A percentile compares a stretch with the other conserved stretches of the same genome.
Conservation (phyloP, 306 rosid species). For the Trifolium dubium region DNA sequence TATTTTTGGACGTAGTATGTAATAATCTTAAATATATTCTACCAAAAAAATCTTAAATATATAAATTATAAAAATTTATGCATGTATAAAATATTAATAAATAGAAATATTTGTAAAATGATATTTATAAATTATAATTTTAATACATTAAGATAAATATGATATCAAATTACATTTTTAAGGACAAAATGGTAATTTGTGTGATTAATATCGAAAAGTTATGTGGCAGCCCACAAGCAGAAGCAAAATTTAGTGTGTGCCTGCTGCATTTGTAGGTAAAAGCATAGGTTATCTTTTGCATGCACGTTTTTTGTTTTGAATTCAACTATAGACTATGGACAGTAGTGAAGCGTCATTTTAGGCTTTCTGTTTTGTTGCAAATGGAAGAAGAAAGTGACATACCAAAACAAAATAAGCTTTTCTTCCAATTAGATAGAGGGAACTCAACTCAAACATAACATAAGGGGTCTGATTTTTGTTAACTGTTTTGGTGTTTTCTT, state of each 20-base stretch:
- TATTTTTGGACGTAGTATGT: too few species aligned
- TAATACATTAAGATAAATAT: too few species aligned
- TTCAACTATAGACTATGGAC: slow-evolving; percentile 20
- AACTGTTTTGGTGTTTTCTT: slow-evolving; percentile 2
- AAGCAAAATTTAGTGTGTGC: background rate
- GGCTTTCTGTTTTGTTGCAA: slow-evolving; percentile 40
- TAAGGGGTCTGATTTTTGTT: background rate
- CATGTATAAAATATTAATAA: too few species aligned
- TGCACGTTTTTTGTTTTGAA: slow-evolving; percentile 34
- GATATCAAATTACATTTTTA: too few species aligned
- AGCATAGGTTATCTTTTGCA: slow-evolving; percentile 29
- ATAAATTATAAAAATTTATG: too few species aligned
- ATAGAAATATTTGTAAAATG: too few species aligned
- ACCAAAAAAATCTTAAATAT: too few species aligned
- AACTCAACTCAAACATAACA: background rate
- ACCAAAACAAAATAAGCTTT: slow-evolving; percentile 18
- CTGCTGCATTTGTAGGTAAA: slow-evolving; percentile 28
- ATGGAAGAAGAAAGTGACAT: slow-evolving; percentile 15
- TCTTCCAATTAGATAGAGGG: background rate
- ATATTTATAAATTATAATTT: too few species aligned
- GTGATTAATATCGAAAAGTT: slow-evolving; percentile 11
- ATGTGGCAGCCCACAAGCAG: slow-evolving; percentile 20
- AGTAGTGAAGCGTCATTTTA: background rate
- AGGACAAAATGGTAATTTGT: too few species aligned
- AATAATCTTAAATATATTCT: too few species aligned